A percentile compares a stretch with the other conserved stretches of the same genome.
phyloP scores from a whole-genome alignment of 139 green algal genomes.

The Ostreobium quekettii region DNA sequence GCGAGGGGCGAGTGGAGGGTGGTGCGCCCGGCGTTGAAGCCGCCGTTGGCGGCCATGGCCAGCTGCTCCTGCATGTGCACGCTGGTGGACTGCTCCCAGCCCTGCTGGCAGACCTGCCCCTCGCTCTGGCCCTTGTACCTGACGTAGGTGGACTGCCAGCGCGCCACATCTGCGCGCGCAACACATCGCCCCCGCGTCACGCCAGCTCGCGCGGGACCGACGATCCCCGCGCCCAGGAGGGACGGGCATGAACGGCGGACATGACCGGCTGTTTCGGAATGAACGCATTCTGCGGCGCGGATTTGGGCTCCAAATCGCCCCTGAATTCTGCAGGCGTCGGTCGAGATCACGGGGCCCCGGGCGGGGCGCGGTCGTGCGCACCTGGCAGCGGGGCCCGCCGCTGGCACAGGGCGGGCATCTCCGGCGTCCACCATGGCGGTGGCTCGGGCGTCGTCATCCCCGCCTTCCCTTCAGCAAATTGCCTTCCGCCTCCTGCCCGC shows the following conservation, averaged over 20 bases:
- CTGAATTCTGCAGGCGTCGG: constrained; percentile 9
- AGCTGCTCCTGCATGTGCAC: constrained; percentile 25
- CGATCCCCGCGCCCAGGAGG: too few relatives aligned
- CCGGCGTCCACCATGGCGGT: constrained; percentile 23
- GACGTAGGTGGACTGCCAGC: constrained; percentile 41
- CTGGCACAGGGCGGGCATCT: constrained; percentile 24
- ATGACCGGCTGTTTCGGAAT: too few relatives aligned
- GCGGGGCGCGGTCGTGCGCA: too few relatives aligned
- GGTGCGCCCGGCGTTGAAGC: constrained; percentile 22
- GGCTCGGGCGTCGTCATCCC: too few relatives aligned
- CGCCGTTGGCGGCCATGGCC: constrained; percentile 15
- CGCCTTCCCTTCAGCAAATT: too few relatives aligned
- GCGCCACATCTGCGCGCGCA: constrained; percentile 35
- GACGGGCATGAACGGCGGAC: too few relatives aligned
- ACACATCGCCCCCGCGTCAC: too few relatives aligned
- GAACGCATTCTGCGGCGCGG: too few relatives aligned
- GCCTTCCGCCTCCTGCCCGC: too few relatives aligned
- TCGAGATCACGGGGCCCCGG: too few relatives aligned
- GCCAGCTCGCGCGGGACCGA: too few relatives aligned
- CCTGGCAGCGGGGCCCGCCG: constrained; percentile 26
- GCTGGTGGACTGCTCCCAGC: constrained; percentile 31
- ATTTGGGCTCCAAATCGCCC: neutral
- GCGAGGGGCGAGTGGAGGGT: constrained; percentile 22
- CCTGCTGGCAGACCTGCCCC: constrained; percentile 21
- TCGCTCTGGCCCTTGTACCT: constrained; percentile 34